Base-by-base conservation (phyloP, 1,284 basidiomycete species). In the Cryptococcus jaspeensis region DNA sequence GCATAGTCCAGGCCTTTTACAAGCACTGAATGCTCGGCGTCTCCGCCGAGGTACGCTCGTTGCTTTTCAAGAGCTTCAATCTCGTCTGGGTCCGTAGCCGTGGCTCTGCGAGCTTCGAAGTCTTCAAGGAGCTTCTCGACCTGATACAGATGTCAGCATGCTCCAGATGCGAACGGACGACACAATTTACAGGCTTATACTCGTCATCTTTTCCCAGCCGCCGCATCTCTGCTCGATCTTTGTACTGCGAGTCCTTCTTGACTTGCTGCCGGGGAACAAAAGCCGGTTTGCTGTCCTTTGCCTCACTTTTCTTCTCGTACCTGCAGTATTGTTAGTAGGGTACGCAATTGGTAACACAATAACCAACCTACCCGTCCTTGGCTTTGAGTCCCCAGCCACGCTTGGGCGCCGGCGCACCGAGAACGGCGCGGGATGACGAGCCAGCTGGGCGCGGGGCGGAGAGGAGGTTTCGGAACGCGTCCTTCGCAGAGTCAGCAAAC, bases 1-100 rank as follows among this genome's bases (percentile, higher is more conserved):
- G 90, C 86, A 70, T 87, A 84, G 70, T 96, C 92, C 36, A 96
- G 84, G n/a, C 92, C 80, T 67, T 92, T 94, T 41, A 93, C 90
- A 4, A 93, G 84, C 46, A 93, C 84, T 3, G 88, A 86, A 72
- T 94, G 90, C 53, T 87, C 84, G 42, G 85, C 84, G 73, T 95
- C 91, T 37, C 91, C 91, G n/a, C 92, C 92, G 1, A 94, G 83
- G 73, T 90, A 92, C 45, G 81, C 81, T 44, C 91, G 83, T 71
- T 90, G 84, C 56, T 85, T 82, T 53, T 91, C 89, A 16, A 92
- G 78, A 85, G 90, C 51, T 39, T 44, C 50, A 25, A 55, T 35
- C 37, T 56, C 54, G 20, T 59, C 50, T 9, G 52, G 47, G 6
- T 23, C 22, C 5, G 46, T 56, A 25, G 52, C 54, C 11, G 32